Percentiles rank a stretch among this genome's conserved stretches.
phyloP scores from a whole-genome alignment of 495 filamentous ascomycete genomes.

The Penicillium goetzii region DNA sequence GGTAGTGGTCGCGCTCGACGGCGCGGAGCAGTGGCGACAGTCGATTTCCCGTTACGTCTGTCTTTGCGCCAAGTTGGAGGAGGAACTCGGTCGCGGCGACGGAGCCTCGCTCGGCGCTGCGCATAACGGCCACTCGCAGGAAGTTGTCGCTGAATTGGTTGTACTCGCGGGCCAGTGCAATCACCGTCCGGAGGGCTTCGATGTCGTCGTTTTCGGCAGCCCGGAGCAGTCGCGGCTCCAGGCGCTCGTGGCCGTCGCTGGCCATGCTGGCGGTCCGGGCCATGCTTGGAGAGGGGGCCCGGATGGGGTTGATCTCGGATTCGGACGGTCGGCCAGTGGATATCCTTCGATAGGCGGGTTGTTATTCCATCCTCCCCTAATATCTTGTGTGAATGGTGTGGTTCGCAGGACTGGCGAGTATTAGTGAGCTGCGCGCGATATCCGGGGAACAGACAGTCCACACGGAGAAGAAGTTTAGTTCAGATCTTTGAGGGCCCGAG shows the following conservation, averaged over 20 bases:
- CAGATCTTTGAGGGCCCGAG: neutral
- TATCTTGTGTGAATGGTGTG: neutral
- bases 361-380: slow-evolving; percentile 13
- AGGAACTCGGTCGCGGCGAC: slow-evolving; percentile 49
- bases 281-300: slow-evolving; percentile 24
- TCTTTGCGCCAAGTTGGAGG: slow-evolving; percentile 47
- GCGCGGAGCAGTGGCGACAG: slow-evolving; percentile 53
- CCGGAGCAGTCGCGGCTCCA: slow-evolving; percentile 57
- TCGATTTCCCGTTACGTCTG: slow-evolving; percentile 45
- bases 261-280: slow-evolving; percentile 46
- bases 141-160: slow-evolving; percentile 54
- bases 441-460: neutral
- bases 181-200: slow-evolving; percentile 39
- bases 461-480: neutral
- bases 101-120: slow-evolving; percentile 53
- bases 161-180: slow-evolving; percentile 45
- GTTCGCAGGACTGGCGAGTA: neutral
- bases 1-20: slow-evolving; percentile 54
- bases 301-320: neutral
- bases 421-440: neutral
- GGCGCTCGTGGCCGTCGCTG: slow-evolving; percentile 50
- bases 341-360: neutral
- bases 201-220: slow-evolving; percentile 51
- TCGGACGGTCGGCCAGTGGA: neutral
- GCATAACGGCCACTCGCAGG: slow-evolving; percentile 54